phyloP scores from a whole-genome alignment of 2,329 filamentous ascomycete species.

The Aphanoascus verrucosus region DNA sequence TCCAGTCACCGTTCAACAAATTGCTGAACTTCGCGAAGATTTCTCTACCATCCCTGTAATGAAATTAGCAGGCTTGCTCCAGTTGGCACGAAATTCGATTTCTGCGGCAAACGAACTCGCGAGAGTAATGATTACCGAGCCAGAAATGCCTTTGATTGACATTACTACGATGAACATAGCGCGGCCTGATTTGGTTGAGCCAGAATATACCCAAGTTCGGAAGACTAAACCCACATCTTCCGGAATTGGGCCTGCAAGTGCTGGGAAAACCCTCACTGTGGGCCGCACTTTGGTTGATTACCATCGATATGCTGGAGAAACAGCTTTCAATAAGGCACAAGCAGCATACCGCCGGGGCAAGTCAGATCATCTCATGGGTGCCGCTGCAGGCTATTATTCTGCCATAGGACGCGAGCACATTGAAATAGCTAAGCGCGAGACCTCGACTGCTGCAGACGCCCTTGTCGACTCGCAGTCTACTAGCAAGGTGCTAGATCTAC shows the following conservation, averaged over 20 bases:
- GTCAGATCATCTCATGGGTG: conserved; percentile 63
- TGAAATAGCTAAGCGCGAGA: conserved; percentile 47
- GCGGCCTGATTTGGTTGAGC: conserved; percentile 31
- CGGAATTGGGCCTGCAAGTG: background rate
- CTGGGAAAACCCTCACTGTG: conserved; percentile 16
- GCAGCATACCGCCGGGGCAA: conserved; percentile 50
- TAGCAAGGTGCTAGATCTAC: conserved; percentile 57
- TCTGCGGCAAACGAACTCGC: conserved; percentile 51
- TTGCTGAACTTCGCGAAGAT: conserved; percentile 44
- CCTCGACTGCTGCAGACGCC: conserved; percentile 57
- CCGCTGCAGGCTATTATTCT: conserved; percentile 65
- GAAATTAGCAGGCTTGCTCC: conserved; percentile 44
- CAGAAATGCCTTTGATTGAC: conserved; percentile 23
- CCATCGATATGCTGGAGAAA: conserved; percentile 38
- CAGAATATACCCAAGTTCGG: background rate
- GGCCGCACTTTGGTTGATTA: conserved; percentile 32
- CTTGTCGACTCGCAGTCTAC: conserved; percentile 59
- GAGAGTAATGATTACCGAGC: conserved; percentile 38
- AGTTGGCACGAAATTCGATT: conserved; percentile 47
- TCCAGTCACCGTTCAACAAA: conserved; percentile 37
- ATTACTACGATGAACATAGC: conserved; percentile 40
- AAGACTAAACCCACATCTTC: background rate
- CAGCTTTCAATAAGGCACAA: conserved; percentile 48
- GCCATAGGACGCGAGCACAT: conserved; percentile 57
- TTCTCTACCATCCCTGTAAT: conserved; percentile 43